Evolutionary conservation across 1,139 yeast genomes (phyloP).

Genomic region (Nakaseomyces uthaithaninus): DNA sequence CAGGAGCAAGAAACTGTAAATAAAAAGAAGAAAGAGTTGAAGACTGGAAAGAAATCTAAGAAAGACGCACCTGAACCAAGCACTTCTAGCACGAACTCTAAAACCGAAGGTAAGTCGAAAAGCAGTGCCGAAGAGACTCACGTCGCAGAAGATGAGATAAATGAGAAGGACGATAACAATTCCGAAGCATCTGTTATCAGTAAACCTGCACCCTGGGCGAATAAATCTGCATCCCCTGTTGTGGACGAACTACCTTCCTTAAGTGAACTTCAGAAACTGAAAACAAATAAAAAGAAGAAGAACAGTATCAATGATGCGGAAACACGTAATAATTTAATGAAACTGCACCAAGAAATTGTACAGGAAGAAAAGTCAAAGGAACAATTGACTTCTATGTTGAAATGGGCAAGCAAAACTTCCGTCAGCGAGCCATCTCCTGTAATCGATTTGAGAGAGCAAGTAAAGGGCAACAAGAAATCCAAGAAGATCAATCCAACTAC

Average conservation of each 20-base stretch:
- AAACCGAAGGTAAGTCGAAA: slow-evolving; percentile 8
- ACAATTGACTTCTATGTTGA: slow-evolving; percentile 22
- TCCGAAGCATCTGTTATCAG: slow-evolving; percentile 11
- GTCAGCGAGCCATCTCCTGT: slow-evolving; percentile 12
- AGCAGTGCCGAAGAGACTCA: slow-evolving; percentile 6
- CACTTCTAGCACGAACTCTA: slow-evolving; percentile 12
- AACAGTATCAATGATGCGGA: slow-evolving; percentile 16
- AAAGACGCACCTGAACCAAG: slow-evolving; percentile 14
- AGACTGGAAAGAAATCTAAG: slow-evolving; percentile 12
- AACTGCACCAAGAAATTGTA: slow-evolving; percentile 21
- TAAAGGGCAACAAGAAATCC: slow-evolving; percentile 12
- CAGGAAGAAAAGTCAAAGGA: slow-evolving; percentile 20
- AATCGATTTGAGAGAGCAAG: slow-evolving; percentile 20
- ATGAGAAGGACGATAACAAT: not conserved
- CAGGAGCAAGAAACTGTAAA: slow-evolving; percentile 18
- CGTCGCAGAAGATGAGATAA: not conserved
- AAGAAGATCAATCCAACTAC: slow-evolving; percentile 2
- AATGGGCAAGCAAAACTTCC: slow-evolving; percentile 26
- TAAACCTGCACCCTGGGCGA: slow-evolving; percentile 40
- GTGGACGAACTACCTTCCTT: slow-evolving; percentile 15
- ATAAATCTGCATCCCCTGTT: slow-evolving; percentile 29
- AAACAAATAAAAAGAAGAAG: slow-evolving; percentile 19
- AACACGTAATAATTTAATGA: slow-evolving; percentile 18
- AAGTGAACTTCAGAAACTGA: slow-evolving; percentile 18
- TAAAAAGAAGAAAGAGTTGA: slow-evolving; percentile 15